A percentile compares a stretch with the other conserved stretches of the same genome.
phyloP scores from a whole-genome alignment of 495 filamentous ascomycete genomes.

The Tetracladium setigerum region DNA sequence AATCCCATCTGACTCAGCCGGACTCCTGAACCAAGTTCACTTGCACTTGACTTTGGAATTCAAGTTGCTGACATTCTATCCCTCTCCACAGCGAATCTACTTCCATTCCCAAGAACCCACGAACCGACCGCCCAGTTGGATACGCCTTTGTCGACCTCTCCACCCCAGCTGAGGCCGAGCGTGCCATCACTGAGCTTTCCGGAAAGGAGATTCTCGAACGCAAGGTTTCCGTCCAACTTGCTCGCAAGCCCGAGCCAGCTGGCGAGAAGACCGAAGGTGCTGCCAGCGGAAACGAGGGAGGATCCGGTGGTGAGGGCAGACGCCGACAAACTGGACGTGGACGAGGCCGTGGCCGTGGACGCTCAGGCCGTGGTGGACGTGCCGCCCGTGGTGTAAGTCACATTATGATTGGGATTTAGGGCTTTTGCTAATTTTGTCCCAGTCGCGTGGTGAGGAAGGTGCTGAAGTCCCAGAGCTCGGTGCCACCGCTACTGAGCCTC shows the following conservation, averaged over 20 bases:
- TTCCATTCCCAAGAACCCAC: constrained; percentile 98
- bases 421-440: constrained; percentile 15
- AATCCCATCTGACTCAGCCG: background rate
- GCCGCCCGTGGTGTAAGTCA: constrained; percentile 64
- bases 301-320: constrained; percentile 64
- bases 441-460: constrained; percentile 26
- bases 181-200: constrained; percentile 88
- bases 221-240: constrained; percentile 97
- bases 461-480: constrained; percentile 17
- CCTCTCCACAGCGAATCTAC: constrained; percentile 71
- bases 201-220: constrained; percentile 95
- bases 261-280: constrained; percentile 66
- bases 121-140: constrained; percentile 93
- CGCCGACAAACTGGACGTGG: constrained; percentile 71
- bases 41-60: background rate
- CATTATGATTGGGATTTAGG: background rate
- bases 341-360: constrained; percentile 61
- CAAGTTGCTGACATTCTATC: constrained; percentile 10
- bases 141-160: constrained; percentile 98
- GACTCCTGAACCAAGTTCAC: background rate
- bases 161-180: constrained; percentile 86
- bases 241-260: constrained; percentile 88
- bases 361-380: constrained; percentile 68
- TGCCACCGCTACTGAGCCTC: constrained; percentile 33
- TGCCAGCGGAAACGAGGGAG: constrained; percentile 59